Base-by-base conservation (phyloP, 768 basidiomycete species). In the Mycena leptocephala region DNA sequence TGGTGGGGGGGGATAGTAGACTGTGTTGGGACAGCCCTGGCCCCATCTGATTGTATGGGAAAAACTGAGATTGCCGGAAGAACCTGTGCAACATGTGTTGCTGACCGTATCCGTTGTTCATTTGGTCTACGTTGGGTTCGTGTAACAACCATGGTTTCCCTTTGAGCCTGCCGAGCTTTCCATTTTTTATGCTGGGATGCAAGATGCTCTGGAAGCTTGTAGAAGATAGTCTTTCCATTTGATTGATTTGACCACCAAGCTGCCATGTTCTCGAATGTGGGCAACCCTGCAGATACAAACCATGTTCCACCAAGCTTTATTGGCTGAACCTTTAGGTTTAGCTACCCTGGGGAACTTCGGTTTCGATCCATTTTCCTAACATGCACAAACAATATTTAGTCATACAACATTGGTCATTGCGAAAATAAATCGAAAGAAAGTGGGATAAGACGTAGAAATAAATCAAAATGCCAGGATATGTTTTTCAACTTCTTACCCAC, bases 131-230 rank as follows among this genome's bases (percentile, higher is more conserved):
- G 63, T 10, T 46, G 28, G n/a, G 3, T 14, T 9, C 30, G 26
- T 1, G 43, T 46, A 3, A 30, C 43, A 46, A 65, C 63, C 63
- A 65, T 65, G 9, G 63, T 48, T 26, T 65, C 43, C 16, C 43
- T 26, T 24, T 65, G 43, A 0, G 10, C 6, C 26, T 30, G 26
- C 26, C 62, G 33, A 9, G 39, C 22, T 48, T 32, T 61, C 72
- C 64, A 71, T 16, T 6, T 63, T 65, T 75, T 76, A 28, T 55
- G 70, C 9, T 78, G 73, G 1, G 75, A 22, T 37, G 46, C 43
- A 0, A 79, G 76, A 32, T 79, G 72, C 43, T 79, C 78, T 20
- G 66, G 72, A 3, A 79, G 72, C 58, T 79, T 79, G 41, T 79
- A 77, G 48, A 79, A 79, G 14, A 79, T 77, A 1, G 20, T 56